phyloP scores from a whole-genome alignment of 331 rosid genomes.

The Stylosanthes scabra region DNA sequence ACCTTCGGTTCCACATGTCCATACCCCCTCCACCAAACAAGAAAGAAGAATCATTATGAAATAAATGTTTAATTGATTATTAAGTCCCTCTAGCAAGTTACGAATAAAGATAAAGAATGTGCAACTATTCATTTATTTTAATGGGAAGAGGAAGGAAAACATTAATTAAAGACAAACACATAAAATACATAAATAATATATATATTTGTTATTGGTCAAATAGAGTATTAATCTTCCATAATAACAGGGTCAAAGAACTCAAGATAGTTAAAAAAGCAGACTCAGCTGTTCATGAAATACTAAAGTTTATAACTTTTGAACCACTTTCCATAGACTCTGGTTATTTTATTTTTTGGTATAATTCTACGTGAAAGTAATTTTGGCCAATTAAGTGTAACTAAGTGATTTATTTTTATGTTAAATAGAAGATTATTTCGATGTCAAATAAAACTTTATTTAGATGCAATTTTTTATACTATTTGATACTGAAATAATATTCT shows the following conservation, averaged over 20 bases:
- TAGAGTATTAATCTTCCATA: conserved; percentile 36
- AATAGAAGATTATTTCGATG: too few relatives aligned
- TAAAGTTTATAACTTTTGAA: background rate
- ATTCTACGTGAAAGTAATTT: too few relatives aligned
- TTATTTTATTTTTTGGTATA: background rate
- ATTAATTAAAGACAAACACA: background rate
- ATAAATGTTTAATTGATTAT: background rate
- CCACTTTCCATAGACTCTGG: conserved; percentile 1
- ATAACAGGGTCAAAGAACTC: conserved; percentile 26
- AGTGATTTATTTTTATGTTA: too few relatives aligned
- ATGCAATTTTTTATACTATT: too few relatives aligned
- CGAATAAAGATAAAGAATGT: conserved; percentile 31
- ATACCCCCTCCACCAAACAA: conserved; percentile 39
- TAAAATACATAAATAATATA: conserved; percentile 18
- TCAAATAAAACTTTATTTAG: too few relatives aligned
- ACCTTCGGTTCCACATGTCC: conserved; percentile 38
- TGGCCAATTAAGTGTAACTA: too few relatives aligned
- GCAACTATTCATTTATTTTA: conserved; percentile 7
- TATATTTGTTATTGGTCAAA: conserved; percentile 1
- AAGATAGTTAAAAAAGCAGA: conserved; percentile 36
- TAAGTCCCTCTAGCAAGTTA: conserved; percentile 34
- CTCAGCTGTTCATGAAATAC: conserved; percentile 7
- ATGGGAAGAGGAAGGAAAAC: background rate
- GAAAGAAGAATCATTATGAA: conserved; percentile 12
- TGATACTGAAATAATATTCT: too few relatives aligned